These are phyloP conservation scores for Ensete ventricosum DNA, from an alignment of 176 grass and related monocot species.

Conservation along the genomic window DNA sequence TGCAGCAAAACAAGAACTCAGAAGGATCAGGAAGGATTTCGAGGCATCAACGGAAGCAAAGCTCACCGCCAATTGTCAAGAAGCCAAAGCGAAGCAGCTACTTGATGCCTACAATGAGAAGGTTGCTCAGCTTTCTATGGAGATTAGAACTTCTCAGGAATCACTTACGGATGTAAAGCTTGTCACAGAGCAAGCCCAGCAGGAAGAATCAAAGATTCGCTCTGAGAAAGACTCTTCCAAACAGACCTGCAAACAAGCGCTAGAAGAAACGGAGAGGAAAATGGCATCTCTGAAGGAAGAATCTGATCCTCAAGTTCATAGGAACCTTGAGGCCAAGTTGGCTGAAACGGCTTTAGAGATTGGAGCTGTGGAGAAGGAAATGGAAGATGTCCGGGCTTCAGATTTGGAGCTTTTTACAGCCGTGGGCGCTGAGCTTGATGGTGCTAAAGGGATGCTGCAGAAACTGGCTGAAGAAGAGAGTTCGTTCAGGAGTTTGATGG, in stretches of 20 bases:
- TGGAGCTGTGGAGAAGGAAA: slow-evolving; percentile 58
- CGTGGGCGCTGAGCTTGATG: slow-evolving; percentile 66
- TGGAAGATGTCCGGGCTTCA: slow-evolving; percentile 52
- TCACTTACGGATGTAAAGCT: slow-evolving; percentile 67
- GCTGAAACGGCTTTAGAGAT: slow-evolving; percentile 58
- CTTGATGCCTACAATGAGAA: slow-evolving; percentile 62
- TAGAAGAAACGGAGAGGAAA: slow-evolving; percentile 78
- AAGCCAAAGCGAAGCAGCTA: slow-evolving; percentile 60
- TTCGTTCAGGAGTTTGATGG: slow-evolving; percentile 46
- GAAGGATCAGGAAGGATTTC: slow-evolving; percentile 89
- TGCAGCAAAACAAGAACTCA: slow-evolving; percentile 82
- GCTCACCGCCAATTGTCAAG: slow-evolving; percentile 62
- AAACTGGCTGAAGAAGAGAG: slow-evolving; percentile 70
- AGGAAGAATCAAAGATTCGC: slow-evolving; percentile 68
- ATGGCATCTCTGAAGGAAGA: slow-evolving; percentile 58
- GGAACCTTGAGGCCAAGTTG: slow-evolving; percentile 58
- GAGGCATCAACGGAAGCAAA: slow-evolving; percentile 71
- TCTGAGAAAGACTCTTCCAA: slow-evolving; percentile 60
- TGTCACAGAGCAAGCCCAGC: slow-evolving; percentile 64
- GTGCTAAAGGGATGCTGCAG: slow-evolving; percentile 73
- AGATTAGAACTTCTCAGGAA: slow-evolving; percentile 59
- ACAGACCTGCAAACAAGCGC: slow-evolving; percentile 51
- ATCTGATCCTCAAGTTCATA: slow-evolving; percentile 54
- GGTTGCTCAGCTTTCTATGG: slow-evolving; percentile 51
- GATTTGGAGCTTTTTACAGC: slow-evolving; percentile 58